Evolutionary conservation across 148 eudicot species (phyloP), one percentile per base, ranked within the genome.

Genomic region (Dianthus caryophyllus): DNA sequence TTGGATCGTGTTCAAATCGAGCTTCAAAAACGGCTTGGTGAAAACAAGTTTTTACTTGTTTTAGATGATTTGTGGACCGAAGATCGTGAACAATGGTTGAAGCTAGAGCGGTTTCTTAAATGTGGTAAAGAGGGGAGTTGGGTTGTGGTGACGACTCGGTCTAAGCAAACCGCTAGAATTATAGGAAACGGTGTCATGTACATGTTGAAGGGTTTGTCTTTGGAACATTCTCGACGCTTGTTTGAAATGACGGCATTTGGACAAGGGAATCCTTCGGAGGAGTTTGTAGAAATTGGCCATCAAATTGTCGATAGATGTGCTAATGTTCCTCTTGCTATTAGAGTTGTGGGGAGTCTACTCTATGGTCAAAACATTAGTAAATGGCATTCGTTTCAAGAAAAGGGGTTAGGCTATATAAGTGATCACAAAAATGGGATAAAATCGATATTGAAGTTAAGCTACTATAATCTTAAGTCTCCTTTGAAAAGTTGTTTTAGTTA

Each of bases 1-100:
- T 4, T 15, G 9, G 61, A 56, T 26, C 39, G 5, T 1, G 18
- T 56, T 15, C 61, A 26, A n/a, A 56, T 11, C 12, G 2, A 30
- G 5, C 7, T 26, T 56, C 36, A 24, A 6, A 13, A 56, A 1
- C 16, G 6, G 0, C 16, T 56, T 4, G 38, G 26, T 10, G 38
- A 16, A 8, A 26, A 13, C 2, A 56, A 56, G 61, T 56, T 2
- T 56, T 29, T 56, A 1, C 61, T 56, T 27, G 61, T 56, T 27
- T 29, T 56, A 15, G 61, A 56, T 56, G 61, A 56, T 56, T 36
- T 56, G 9, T 56, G 61, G 61, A 56, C 16, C 15, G 61, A 56
- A 14, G 17, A 29, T 27, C 33, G 26, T 3, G 17, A 26, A 12
- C 18, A 56, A 17, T 56, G 61, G 61, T 9, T 8, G 12, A 14